These are phyloP conservation scores for Mycosphaerella sp. DNA, from an alignment of 2,329 filamentous ascomycete genomes.

Conservation along the genomic window DNA sequence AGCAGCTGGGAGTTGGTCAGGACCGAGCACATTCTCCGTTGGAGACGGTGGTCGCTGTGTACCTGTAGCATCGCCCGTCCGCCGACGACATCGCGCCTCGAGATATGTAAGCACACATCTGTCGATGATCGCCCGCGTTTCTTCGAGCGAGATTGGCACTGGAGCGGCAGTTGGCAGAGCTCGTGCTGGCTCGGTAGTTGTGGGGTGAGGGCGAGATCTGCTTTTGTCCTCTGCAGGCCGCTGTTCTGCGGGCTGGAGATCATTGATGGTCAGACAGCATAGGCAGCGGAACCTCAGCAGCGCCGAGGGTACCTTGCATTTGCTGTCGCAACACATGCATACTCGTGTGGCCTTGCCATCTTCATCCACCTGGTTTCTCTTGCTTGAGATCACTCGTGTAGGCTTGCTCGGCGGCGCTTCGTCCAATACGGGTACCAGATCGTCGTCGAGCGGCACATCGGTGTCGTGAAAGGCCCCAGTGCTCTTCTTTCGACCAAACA, in stretches of 20 bases:
- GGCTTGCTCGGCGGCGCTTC: conserved; percentile 27
- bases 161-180: conserved; percentile 4
- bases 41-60: conserved; percentile 1
- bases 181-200: conserved; percentile 17
- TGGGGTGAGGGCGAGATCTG: conserved; percentile 13
- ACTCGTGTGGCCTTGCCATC: conserved; percentile 59
- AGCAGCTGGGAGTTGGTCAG: conserved; percentile 12
- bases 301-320: conserved; percentile 70
- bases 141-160: conserved; percentile 46
- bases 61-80: conserved; percentile 6
- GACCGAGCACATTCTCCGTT: conserved; percentile 16
- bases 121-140: conserved; percentile 54
- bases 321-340: conserved; percentile 80
- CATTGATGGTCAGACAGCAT: conserved; percentile 78
- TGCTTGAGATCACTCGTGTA: conserved; percentile 27
- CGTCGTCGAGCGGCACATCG: conserved; percentile 40
- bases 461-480: conserved; percentile 38
- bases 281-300: conserved; percentile 73
- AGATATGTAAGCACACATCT: conserved; percentile 49
- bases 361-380: conserved; percentile 32
- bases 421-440: conserved; percentile 37
- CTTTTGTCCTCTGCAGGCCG: conserved; percentile 19
- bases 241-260: conserved; percentile 45
- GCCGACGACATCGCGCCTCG: conserved; percentile 26
- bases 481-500: conserved; percentile 55